Evolutionary conservation across 2,329 filamentous ascomycete genomes (phyloP).

Genomic region (Sclerotinia glacialis): DNA sequence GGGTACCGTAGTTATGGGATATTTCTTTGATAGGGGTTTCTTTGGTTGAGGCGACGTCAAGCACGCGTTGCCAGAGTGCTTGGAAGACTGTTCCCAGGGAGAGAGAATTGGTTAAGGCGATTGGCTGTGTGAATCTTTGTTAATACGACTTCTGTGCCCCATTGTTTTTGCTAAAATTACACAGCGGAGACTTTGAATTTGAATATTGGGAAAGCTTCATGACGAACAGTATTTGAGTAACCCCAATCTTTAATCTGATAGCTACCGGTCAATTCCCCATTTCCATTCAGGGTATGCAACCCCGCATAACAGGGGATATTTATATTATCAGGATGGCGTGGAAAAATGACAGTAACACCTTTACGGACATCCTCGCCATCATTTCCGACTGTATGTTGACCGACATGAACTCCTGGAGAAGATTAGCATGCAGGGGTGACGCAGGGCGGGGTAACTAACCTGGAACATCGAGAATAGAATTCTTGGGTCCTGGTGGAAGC

Average conservation of each 20-base stretch:
- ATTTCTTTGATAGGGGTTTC: slow-evolving; percentile 27
- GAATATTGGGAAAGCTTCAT: slow-evolving; percentile 1
- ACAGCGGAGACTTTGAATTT: too few species aligned
- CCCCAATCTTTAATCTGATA: slow-evolving; percentile 38
- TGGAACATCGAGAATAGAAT: slow-evolving; percentile 37
- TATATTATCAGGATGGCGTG: slow-evolving; percentile 34
- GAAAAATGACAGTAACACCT: slow-evolving; percentile 37
- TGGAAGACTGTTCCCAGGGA: slow-evolving; percentile 41
- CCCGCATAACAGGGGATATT: slow-evolving; percentile 36
- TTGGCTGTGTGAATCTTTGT: slow-evolving; percentile 26
- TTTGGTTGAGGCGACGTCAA: slow-evolving; percentile 24
- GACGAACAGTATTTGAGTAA: slow-evolving; percentile 34
- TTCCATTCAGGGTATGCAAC: slow-evolving; percentile 36
- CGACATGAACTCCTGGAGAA: slow-evolving; percentile 33
- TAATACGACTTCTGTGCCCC: neutral
- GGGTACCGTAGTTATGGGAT: slow-evolving; percentile 41
- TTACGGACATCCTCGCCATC: slow-evolving; percentile 32
- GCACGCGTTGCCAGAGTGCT: slow-evolving; percentile 34
- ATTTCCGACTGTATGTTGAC: slow-evolving; percentile 35
- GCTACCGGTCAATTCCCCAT: slow-evolving; percentile 36
- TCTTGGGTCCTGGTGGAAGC: slow-evolving; percentile 34
- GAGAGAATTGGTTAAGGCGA: slow-evolving; percentile 42
- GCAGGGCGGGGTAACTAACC: slow-evolving; percentile 21
- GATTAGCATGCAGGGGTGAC: neutral
- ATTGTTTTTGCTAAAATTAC: too few species aligned